A percentile compares a stretch with the other conserved stretches of the same genome.
Evolutionary conservation across 1,284 basidiomycete species (phyloP).

Genomic region (Cystobasidiaceae sp.): DNA sequence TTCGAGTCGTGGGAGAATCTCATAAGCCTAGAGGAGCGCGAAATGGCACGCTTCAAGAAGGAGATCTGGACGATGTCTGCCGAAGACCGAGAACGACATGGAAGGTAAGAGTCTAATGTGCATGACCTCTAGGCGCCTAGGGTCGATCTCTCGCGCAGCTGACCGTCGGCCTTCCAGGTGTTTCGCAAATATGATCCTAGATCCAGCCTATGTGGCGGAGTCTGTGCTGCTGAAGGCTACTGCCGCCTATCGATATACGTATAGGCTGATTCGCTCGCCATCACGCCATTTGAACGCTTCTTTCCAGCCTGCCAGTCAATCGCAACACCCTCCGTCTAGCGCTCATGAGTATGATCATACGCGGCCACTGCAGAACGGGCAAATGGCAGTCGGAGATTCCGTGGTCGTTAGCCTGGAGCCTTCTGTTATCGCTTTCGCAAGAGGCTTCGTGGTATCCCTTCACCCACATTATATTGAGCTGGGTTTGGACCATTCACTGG

Average conservation of each 20-base stretch:
- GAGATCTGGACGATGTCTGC: constrained; percentile 93
- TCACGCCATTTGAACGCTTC: no score
- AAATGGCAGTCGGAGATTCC: constrained; percentile 72
- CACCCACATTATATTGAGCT: constrained; percentile 62
- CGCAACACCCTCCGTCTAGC: neutral
- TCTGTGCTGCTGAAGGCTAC: constrained; percentile 50
- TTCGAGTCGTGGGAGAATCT: constrained; percentile 88
- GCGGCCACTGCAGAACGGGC: constrained; percentile 65
- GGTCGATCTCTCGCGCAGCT: constrained; percentile 31
- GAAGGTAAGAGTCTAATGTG: no score
- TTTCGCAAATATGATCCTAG: constrained; percentile 70
- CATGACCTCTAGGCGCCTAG: neutral
- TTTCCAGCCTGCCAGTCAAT: neutral
- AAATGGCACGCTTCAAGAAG: constrained; percentile 71
- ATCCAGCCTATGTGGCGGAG: constrained; percentile 42
- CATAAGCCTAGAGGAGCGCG: constrained; percentile 81
- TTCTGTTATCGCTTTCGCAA: constrained; percentile 69
- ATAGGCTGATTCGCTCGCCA: constrained; percentile 61
- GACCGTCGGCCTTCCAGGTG: no score
- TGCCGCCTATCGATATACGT: constrained; percentile 54
- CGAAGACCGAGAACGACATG: constrained; percentile 66
- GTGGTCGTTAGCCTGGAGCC: constrained; percentile 76
- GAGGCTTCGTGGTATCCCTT: constrained; percentile 76
- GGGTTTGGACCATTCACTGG: constrained; percentile 75
- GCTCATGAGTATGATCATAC: neutral